Base-by-base conservation (phyloP, 1,139 yeast species). In the Oligophagozyma castellii region DNA sequence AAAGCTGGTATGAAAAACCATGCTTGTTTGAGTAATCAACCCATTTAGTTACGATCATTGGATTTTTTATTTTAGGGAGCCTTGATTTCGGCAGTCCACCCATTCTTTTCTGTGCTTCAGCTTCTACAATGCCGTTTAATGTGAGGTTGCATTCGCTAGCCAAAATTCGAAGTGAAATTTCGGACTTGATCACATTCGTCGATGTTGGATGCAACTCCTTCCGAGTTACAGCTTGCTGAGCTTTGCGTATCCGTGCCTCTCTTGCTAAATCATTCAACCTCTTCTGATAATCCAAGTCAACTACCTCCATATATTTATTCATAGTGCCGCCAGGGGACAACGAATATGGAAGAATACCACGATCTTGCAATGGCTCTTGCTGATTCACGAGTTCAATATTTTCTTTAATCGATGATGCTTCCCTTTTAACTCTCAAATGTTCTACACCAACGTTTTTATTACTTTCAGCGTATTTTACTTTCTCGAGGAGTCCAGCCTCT, bases 21-120 rank as follows among this genome's bases (percentile, higher is more conserved):
- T 86, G 93, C 50, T 80, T 83, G 58, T 86, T 84, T 23, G 95
- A 80, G 53, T 89, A 89, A 54, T 92, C 98, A 18, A 92, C 98
- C 99, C 99, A 92, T 53, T 86, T 86, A 38, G 93, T 78, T 29
- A 89, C 76, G 37, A 81, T 70, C 11, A 76, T 67, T 10, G 89
- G 89, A 39, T 70, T 70, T 42, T 67, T 74, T 41, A 70, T 37
- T 22, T 43, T 43, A 12, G 54, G 47, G 22, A 46, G 34, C 33
- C 52, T 31, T 12, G 53, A 44, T 31, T 39, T 48, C 21, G 51
- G 58, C 30, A 48, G 34, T 5, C 53, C 53, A 19, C 54, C 54
- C 58, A 58, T 56, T 40, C 57, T 54, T 16, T 59, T 53, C 34
- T 59, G 63, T 21, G 63, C 60, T 36, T 60, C 64, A 5, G 63